Percentiles rank a stretch among this genome's conserved stretches.
These are phyloP conservation scores for Allantophomopsis cytisporea DNA, from an alignment of 2,329 filamentous ascomycete genomes.

Conservation along the genomic window DNA sequence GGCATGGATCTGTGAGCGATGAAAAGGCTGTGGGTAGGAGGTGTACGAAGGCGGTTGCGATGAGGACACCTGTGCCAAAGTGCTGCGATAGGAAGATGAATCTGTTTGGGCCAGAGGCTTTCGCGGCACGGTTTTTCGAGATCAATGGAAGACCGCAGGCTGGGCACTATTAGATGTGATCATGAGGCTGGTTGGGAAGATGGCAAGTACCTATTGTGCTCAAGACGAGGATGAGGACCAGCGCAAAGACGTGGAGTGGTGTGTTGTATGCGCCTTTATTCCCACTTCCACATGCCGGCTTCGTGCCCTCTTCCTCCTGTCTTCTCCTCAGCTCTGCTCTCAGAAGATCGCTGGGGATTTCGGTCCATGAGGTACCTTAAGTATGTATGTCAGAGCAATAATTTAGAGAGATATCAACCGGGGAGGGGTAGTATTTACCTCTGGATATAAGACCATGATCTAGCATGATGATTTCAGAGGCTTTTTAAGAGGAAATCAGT, in stretches of 20 bases:
- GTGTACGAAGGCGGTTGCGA: slow-evolving; percentile 72
- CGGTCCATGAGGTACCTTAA: slow-evolving; percentile 11
- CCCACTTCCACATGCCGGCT: slow-evolving; percentile 38
- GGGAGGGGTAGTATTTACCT: background rate
- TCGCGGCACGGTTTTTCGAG: slow-evolving; percentile 15
- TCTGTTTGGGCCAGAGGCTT: slow-evolving; percentile 10
- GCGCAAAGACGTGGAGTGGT: slow-evolving; percentile 39
- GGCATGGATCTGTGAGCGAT: slow-evolving; percentile 46
- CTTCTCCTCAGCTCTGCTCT: slow-evolving; percentile 33
- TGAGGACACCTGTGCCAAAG: slow-evolving; percentile 73
- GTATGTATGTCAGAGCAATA: slow-evolving; percentile 3
- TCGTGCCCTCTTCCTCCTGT: slow-evolving; percentile 21
- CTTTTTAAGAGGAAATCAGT: too few species aligned
- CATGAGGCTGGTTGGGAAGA: slow-evolving; percentile 1
- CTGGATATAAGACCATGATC: slow-evolving; percentile 1
- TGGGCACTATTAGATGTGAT: slow-evolving; percentile 5
- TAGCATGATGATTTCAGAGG: slow-evolving; percentile 1
- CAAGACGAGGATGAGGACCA: slow-evolving; percentile 39
- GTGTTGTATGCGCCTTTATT: slow-evolving; percentile 36
- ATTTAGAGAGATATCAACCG: background rate
- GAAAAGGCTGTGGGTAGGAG: slow-evolving; percentile 49
- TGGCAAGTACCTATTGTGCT: slow-evolving; percentile 30
- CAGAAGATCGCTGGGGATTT: slow-evolving; percentile 21
- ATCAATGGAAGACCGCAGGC: slow-evolving; percentile 20
- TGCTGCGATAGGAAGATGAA: slow-evolving; percentile 46